Conservation (phyloP, 2,329 filamentous ascomycete genomes). For the Colletotrichum siamense region DNA sequence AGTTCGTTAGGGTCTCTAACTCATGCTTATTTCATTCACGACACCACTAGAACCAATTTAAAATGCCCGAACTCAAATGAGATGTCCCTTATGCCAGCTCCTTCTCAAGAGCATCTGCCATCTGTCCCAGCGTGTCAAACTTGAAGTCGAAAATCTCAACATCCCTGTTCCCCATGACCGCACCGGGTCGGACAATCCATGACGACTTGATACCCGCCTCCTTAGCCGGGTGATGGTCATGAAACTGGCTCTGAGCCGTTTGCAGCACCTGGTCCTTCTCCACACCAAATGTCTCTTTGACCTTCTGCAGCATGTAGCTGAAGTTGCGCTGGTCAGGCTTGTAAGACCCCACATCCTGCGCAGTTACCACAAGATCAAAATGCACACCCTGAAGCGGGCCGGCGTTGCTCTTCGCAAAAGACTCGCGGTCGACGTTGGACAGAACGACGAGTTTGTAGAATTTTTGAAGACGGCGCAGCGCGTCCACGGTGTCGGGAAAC, state of each 20-base stretch:
- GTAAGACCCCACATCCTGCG: conserved; percentile 74
- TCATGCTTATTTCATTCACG: not conserved
- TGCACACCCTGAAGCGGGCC: conserved; percentile 53
- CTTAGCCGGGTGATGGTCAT: conserved; percentile 72
- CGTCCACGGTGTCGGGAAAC: conserved; percentile 64
- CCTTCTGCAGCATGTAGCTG: conserved; percentile 63
- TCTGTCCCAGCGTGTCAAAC: conserved; percentile 62
- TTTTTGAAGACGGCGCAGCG: conserved; percentile 52
- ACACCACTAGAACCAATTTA: not conserved
- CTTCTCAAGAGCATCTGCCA: conserved; percentile 63
- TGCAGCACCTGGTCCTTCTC: conserved; percentile 63
- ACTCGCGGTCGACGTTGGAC: conserved; percentile 61
- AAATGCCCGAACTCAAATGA: not conserved
- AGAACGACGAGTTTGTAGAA: conserved; percentile 64
- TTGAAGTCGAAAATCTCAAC: conserved; percentile 55
- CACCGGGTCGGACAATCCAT: conserved; percentile 63
- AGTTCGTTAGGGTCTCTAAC: not conserved
- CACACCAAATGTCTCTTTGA: conserved; percentile 59
- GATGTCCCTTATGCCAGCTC: conserved; percentile 14
- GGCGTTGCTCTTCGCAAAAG: conserved; percentile 49
- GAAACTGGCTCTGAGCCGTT: conserved; percentile 72
- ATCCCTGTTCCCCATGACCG: conserved; percentile 47
- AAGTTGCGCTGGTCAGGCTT: conserved; percentile 74
- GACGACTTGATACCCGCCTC: conserved; percentile 60
- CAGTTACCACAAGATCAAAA: conserved; percentile 70